Base-by-base conservation (phyloP, 163 green algal species). In the Chloromonas sp. region DNA sequence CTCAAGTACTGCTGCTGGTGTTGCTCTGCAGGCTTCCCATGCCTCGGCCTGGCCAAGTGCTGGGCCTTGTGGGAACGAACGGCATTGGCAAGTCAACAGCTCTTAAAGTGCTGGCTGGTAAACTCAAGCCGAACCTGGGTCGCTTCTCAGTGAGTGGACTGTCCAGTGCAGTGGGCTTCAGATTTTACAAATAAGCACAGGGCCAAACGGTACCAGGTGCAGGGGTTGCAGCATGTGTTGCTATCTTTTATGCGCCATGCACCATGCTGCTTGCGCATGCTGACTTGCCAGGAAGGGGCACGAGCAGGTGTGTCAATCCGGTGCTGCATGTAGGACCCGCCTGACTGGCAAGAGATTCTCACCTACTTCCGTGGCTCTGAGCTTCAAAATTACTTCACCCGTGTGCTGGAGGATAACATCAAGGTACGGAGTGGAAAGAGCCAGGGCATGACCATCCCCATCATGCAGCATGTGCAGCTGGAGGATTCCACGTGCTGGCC, bases 381-480 rank as follows among this genome's bases (percentile, higher is more conserved):
- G 92, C 92, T 99, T 83, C 97, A 99, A 83, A 99, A 99, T 92
- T 99, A 99, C 93, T 99, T 99, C 90, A 98, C 95, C 14, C 91
- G 93, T 8, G 91, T 99, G 59, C 92, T 98, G 79, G 96, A 98
- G 91, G 96, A 99, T 88, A 93, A 98, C 92, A 80, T 98, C 70
- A 96, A 97, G 82, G 85, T 85, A 57, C 1, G 84, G 74, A 57
- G 74, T n/a, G 14, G 2, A 5, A 57, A 15, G 14, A 80, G 74
- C 36, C 36, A 36, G 36, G 36, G 36, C 36, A 36, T 36, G 36
- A 36, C 36, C 36, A 36, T 36, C 36, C 36, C 36, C 36, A 36
- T 36, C 36, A 36, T 36, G 36, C 36, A 36, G 36, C 36, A 36
- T 36, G 36, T 36, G 36, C 36, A 36, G 36, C 36, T 36, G 36